Percentiles rank a stretch among this genome's conserved stretches.
Evolutionary conservation across 2,329 filamentous ascomycete species (phyloP).

Genomic region (Penicillium sp.): DNA sequence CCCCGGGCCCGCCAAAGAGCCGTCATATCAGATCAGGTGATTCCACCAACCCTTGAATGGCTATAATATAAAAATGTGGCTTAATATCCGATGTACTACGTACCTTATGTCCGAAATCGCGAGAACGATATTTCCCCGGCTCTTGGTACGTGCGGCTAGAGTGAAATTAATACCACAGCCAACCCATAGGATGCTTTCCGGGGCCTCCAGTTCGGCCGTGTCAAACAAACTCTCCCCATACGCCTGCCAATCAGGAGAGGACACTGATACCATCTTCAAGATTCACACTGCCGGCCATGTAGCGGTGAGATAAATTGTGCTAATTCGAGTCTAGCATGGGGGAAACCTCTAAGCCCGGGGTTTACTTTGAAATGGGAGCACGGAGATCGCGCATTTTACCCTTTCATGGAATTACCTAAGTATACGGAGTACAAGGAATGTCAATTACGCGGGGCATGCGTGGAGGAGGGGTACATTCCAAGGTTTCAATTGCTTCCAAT

Average conservation of each 20-base stretch:
- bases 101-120: slow-evolving; percentile 6
- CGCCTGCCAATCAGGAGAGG: slow-evolving; percentile 18
- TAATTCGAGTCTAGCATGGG: slow-evolving; percentile 1
- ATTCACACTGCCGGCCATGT: slow-evolving; percentile 20
- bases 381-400: too few relatives aligned
- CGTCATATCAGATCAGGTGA: slow-evolving; percentile 9
- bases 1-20: neutral
- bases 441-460: slow-evolving; percentile 3
- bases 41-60: neutral
- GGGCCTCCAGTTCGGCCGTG: slow-evolving; percentile 4
- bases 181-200: slow-evolving; percentile 13
- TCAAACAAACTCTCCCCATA: slow-evolving; percentile 10
- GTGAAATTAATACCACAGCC: neutral
- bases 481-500: neutral
- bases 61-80: slow-evolving; percentile 6
- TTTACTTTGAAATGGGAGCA: neutral
- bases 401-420: neutral
- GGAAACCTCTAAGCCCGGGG: slow-evolving; percentile 3
- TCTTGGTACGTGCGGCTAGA: slow-evolving; percentile 11
- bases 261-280: slow-evolving; percentile 3
- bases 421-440: neutral
- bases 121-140: neutral
- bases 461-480: slow-evolving; percentile 13
- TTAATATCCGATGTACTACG: neutral
- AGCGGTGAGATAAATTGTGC: slow-evolving; percentile 25